Evolutionary conservation across 2,329 filamentous ascomycete species (phyloP).

Genomic region (Fusarium luffae): DNA sequence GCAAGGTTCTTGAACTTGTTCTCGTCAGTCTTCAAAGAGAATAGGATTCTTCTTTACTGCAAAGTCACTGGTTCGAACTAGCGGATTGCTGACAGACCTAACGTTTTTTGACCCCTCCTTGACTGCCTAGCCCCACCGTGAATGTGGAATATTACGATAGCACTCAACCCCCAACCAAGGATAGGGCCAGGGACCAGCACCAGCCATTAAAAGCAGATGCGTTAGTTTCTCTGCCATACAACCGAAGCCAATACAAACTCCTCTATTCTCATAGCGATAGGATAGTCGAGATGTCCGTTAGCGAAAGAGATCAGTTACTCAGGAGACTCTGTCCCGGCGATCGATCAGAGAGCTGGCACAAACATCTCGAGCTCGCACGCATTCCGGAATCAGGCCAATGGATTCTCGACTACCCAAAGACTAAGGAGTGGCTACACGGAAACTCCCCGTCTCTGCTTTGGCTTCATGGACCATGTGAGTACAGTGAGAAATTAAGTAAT

Average conservation of each 20-base stretch:
- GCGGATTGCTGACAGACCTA: neutral
- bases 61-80: neutral
- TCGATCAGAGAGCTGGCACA: neutral
- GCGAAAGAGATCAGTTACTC: neutral
- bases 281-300: neutral
- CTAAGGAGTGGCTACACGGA: neutral
- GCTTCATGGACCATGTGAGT: conserved; percentile 19
- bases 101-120: neutral
- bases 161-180: neutral
- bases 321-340: conserved; percentile 15
- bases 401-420: neutral
- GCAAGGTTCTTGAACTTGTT: too few relatives aligned
- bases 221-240: neutral
- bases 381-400: neutral
- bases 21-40: too few relatives aligned
- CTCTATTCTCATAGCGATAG: neutral
- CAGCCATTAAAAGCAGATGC: neutral
- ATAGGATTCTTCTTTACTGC: neutral
- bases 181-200: neutral
- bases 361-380: neutral
- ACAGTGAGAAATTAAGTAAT: fast-evolving
- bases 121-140: neutral
- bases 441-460: neutral
- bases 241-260: fast-evolving
- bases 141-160: neutral